Evolutionary conservation across 805 yeast species (phyloP), one percentile per base, ranked within the genome.

Genomic region (Nakazawaea wyomingensis): DNA sequence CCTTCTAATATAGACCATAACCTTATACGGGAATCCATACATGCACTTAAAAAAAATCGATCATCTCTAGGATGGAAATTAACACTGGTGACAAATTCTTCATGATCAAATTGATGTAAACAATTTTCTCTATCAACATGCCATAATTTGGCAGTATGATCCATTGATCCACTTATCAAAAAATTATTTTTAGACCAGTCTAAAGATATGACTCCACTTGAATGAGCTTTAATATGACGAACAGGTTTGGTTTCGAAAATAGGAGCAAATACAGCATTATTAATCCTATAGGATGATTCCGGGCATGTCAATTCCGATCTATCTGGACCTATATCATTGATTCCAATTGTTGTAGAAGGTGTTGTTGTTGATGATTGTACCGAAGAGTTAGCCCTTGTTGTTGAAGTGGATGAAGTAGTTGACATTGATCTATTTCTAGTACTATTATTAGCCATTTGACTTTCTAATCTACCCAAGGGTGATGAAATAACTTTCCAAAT

Each of bases 161-260:
- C 98, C 82, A 85, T 84, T 1, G 95, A 84, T 3, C 93, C 81
- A 17, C 44, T 38, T 8, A 47, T n/a, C 24, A 91, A 57, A 52
- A 90, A 90, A 56, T 82, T 82, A 61, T 88, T 89, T 52, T 82
- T 82, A 40, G 95, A 83, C 97, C 97, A 90, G 53, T 85, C 86
- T 27, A 90, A 55, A 9, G 85, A 77, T n/a, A 87, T 59, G 13
- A 91, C 71, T 46, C 87, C 84, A 36, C 74, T 75, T 1, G 74
- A 60, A 60, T 91, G 97, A 14, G 85, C 93, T 33, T 58, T 61
- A 48, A 78, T 83, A 11, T 71, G 71, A 24, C 76, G 69, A 13
- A 70, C 57, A 0, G 97, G 96, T 9, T 56, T 57, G 3, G 79
- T 75, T 49, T 80, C 82, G 58, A 90, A 89, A 1, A 90, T 86